Evolutionary conservation across 768 basidiomycete genomes (phyloP), one percentile per base, ranked within the genome.

Genomic region (Pholiota conissans): DNA sequence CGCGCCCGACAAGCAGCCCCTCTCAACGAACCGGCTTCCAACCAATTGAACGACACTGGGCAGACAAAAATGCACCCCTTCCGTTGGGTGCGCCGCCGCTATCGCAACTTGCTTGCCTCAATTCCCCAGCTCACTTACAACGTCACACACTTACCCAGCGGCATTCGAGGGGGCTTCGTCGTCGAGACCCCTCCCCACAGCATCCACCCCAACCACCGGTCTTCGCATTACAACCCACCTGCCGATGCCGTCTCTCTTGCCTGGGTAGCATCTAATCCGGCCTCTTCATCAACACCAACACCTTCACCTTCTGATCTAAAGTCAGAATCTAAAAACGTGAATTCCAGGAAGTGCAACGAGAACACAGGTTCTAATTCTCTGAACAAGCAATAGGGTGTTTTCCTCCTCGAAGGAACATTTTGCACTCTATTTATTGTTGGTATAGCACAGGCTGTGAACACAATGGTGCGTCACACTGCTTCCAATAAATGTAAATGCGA

Each of bases 41-140:
- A n/a, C n/a, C n/a, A n/a, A n/a, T n/a, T n/a, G n/a, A n/a, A n/a
- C n/a, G n/a, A n/a, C n/a, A n/a, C n/a, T n/a, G n/a, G n/a, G n/a
- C n/a, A n/a, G n/a, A n/a, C n/a, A n/a, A n/a, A n/a, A n/a, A 47
- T 37, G 22, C 75, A 75, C 64, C 72, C 74, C 45, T 79, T 78
- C 51, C 73, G 80, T 48, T 83, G 81, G 82, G 50, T 82, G 49
- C 76, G 80, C 51, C 70, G 80, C 53, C 74, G 87, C 49, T 91
- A 85, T 60, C 82, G 78, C 52, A 73, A 76, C 24, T 76, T 92
- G n/a, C 73, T 92, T 7, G 74, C 75, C 6, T 78, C 76, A n/a
- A 58, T 86, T 24, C 91, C 91, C 0, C 71, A 84, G 29, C 71
- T 91, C 13, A 74, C 70, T 7, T 79, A 75, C 62, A 66, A 62